Conservation (phyloP, 2,329 filamentous ascomycete species). For the Aspergillus terreus region DNA sequence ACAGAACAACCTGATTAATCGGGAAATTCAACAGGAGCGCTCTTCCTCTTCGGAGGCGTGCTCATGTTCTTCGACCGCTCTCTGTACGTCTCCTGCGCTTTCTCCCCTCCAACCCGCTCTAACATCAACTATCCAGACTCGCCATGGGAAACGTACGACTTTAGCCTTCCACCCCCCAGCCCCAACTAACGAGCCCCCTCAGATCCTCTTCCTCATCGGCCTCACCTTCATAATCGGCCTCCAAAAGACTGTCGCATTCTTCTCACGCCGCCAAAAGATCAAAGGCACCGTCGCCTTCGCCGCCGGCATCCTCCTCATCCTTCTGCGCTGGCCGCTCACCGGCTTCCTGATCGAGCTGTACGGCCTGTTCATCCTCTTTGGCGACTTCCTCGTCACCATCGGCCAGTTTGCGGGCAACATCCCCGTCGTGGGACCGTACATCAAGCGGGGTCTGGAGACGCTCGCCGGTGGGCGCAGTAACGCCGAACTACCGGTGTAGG, state of each 20-base stretch:
- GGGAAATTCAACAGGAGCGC: slow-evolving; percentile 61
- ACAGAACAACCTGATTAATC: slow-evolving; percentile 13
- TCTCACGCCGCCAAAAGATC: slow-evolving; percentile 87
- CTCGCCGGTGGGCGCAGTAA: slow-evolving; percentile 67
- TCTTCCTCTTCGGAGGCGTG: slow-evolving; percentile 92
- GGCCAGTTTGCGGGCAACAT: slow-evolving; percentile 80
- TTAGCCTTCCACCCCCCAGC: slow-evolving; percentile 8
- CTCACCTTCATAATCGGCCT: slow-evolving; percentile 93
- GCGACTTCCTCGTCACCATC: slow-evolving; percentile 92
- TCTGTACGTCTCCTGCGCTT: slow-evolving; percentile 59
- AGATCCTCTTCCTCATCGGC: slow-evolving; percentile 98
- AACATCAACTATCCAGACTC: slow-evolving; percentile 54
- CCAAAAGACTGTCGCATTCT: slow-evolving; percentile 88
- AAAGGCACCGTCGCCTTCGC: slow-evolving; percentile 89
- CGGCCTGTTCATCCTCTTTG: slow-evolving; percentile 89
- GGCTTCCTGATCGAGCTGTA: slow-evolving; percentile 90
- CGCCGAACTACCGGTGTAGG: slow-evolving; percentile 57
- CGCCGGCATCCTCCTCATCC: slow-evolving; percentile 75
- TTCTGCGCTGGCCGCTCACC: slow-evolving; percentile 84
- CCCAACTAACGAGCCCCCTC: slow-evolving; percentile 10
- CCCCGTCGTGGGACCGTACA: slow-evolving; percentile 81
- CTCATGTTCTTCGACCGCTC: slow-evolving; percentile 97
- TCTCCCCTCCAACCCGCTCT: background rate
- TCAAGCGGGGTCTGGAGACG: slow-evolving; percentile 70
- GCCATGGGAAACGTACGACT: slow-evolving; percentile 87